These are phyloP conservation scores for Candida michaelii DNA, from an alignment of 805 yeast species.

Conservation along the genomic window DNA sequence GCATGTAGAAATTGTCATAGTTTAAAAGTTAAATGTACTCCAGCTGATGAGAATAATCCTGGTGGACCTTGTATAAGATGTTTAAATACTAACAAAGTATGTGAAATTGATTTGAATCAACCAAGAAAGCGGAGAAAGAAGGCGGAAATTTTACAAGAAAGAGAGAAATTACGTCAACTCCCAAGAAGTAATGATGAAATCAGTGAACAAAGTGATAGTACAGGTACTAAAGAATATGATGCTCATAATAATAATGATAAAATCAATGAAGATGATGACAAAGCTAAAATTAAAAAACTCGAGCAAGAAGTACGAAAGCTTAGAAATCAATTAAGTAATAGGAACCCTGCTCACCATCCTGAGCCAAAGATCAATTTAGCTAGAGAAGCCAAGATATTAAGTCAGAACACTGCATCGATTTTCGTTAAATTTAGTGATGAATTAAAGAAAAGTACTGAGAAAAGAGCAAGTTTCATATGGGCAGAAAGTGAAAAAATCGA, in stretches of 20 bases:
- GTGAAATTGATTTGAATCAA: conserved; percentile 67
- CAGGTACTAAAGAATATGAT: neutral
- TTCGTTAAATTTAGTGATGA: conserved; percentile 46
- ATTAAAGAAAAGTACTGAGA: conserved; percentile 47
- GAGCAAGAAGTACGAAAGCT: conserved; percentile 1
- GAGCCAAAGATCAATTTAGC: neutral
- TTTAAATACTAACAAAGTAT: conserved; percentile 55
- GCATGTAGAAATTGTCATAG: conserved; percentile 79
- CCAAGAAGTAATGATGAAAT: neutral
- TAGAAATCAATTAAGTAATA: neutral
- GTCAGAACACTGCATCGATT: conserved; percentile 28
- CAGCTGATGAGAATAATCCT: conserved; percentile 58
- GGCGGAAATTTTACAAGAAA: conserved; percentile 23
- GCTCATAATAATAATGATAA: neutral
- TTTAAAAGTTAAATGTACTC: conserved; percentile 81
- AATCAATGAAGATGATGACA: conserved; percentile 1
- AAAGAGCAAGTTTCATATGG: conserved; percentile 33
- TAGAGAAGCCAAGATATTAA: conserved; percentile 37
- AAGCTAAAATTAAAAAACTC: neutral
- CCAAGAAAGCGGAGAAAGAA: conserved; percentile 49
- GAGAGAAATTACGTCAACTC: neutral
- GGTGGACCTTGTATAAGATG: conserved; percentile 75
- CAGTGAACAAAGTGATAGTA: neutral
- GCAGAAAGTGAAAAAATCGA: conserved; percentile 35
- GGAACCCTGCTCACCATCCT: too few relatives aligned